Conservation (phyloP, 192 early-diverging fungal genomes). For the Backusella macrospora region DNA sequence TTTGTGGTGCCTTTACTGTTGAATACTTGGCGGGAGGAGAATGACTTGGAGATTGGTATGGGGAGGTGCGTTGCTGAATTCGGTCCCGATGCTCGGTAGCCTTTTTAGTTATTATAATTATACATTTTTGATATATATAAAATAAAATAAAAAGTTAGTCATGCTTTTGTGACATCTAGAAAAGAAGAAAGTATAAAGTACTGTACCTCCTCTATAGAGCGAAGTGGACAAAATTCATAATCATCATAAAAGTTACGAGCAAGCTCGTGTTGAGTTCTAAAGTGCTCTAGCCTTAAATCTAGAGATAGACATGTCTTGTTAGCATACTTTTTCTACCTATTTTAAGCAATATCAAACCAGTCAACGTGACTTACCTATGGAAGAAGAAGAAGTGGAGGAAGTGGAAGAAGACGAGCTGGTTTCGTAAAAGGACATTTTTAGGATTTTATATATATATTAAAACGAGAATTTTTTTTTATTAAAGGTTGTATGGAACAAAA, state of each 20-base stretch:
- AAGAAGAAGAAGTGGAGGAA: neutral
- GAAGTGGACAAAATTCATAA: constrained; percentile 58
- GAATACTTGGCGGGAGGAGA: constrained; percentile 22
- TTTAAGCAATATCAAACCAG: neutral
- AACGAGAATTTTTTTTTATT: neutral
- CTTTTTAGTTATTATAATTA: neutral
- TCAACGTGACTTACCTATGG: neutral
- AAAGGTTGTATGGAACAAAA: neutral
- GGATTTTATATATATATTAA: neutral
- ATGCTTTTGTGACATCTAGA: constrained; percentile 8
- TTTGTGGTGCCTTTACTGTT: neutral
- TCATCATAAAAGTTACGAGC: constrained; percentile 58
- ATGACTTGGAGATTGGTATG: constrained; percentile 14
- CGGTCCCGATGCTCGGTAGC: constrained; percentile 22
- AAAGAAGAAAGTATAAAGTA: neutral
- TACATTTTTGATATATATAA: neutral
- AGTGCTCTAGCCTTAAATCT: constrained; percentile 46
- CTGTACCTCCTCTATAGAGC: constrained; percentile 53
- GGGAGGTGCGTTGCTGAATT: constrained; percentile 23
- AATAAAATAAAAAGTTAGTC: constrained; percentile 12
- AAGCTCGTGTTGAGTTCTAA: constrained; percentile 50
- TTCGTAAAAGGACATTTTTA: neutral
- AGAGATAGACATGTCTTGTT: neutral
- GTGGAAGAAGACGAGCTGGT: neutral
- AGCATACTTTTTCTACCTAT: neutral